Percentiles rank a stretch among this genome's conserved stretches.
Evolutionary conservation across 2,329 filamentous ascomycete genomes (phyloP).

Genomic region (Penicillium sp.): DNA sequence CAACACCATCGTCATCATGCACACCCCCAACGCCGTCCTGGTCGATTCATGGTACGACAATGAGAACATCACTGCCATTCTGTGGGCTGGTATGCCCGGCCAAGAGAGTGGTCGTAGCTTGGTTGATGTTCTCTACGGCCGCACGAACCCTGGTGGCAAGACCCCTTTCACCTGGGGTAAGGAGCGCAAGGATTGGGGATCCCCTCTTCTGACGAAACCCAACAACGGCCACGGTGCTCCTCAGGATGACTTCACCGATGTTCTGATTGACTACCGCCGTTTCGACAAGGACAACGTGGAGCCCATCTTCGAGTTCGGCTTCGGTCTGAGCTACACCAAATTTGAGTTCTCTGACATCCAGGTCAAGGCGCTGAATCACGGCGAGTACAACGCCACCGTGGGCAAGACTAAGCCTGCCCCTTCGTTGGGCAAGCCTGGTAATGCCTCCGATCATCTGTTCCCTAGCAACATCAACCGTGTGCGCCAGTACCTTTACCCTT

Average conservation of each 20-base stretch:
- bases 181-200: conserved; percentile 50
- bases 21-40: conserved; percentile 74
- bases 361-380: conserved; percentile 40
- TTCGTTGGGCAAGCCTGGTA: conserved; percentile 44
- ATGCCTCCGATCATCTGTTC: conserved; percentile 50
- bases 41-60: conserved; percentile 57
- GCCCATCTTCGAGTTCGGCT: conserved; percentile 58
- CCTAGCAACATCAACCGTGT: conserved; percentile 49
- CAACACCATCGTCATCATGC: conserved; percentile 89
- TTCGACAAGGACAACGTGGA: conserved; percentile 52
- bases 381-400: conserved; percentile 48
- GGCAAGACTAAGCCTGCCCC: conserved; percentile 52
- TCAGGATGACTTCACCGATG: conserved; percentile 55
- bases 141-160: conserved; percentile 57
- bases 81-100: conserved; percentile 69
- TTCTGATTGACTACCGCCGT: conserved; percentile 50
- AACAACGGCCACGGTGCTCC: conserved; percentile 53
- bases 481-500: conserved; percentile 57
- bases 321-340: conserved; percentile 57
- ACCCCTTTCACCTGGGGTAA: conserved; percentile 56
- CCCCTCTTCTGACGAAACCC: conserved; percentile 51
- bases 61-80: conserved; percentile 66
- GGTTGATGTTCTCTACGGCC: conserved; percentile 67
- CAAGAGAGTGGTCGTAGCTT: conserved; percentile 71
- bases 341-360: conserved; percentile 56